Evolutionary conservation across 768 basidiomycete species (phyloP), one percentile per base, ranked within the genome.

Genomic region (Hebeloma cylindrosporum): DNA sequence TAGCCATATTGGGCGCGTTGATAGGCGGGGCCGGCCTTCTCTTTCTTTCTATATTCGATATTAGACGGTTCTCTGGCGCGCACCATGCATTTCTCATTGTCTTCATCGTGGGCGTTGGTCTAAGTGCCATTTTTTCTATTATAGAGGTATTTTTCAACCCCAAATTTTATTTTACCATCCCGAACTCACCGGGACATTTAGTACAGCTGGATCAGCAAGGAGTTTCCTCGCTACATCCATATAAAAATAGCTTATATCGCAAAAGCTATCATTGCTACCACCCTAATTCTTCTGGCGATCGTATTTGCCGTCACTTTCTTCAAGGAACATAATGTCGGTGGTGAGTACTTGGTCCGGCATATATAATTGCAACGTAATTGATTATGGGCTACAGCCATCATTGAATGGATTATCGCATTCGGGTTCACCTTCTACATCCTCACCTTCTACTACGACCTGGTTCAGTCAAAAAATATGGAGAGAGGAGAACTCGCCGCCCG

Each of bases 391-490:
- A 5, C 44, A 80, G 85, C 74, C n/a, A 62, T 88, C 43, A 54
- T 90, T 5, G 88, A 91, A 61, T 91, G 88, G 88, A 57, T 62
- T 0, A 85, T 91, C 37, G 74, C 77, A 3, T 82, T 89, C 42
- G 79, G 84, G 6, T 88, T 81, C 61, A 82, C 82, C 4, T 73
- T 86, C 52, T 90, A 85, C 61, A 65, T 88, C 29, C 67, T 87
- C 46, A 83, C 85, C 0, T 90, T 86, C 65, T 79, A 62, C 51
- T 85, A 76, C 60, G 88, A 91, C 61, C 71, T 88, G n/a, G 69
- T 79, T 37, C 71, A 76, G 60, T 72, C 79, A 3, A 80, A 77
- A 53, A 79, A 78, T 38, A 62, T 75, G 2, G 65, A 63, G 35
- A 71, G 67, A 47, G 77, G 79, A 30, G 68, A 79, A 54, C 68